phyloP scores from a whole-genome alignment of 176 grass and related monocot genomes.

The Carex pumila region DNA sequence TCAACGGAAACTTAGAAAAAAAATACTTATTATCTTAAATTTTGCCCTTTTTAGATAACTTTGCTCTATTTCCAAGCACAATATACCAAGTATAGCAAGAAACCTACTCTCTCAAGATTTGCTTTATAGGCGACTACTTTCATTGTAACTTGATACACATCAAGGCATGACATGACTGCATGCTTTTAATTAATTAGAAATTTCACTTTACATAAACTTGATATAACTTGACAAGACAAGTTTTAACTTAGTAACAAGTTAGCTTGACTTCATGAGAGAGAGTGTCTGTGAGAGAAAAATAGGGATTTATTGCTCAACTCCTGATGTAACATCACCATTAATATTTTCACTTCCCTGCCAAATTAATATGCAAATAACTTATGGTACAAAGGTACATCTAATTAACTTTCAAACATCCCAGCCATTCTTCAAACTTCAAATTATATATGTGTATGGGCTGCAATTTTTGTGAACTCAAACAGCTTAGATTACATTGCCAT shows the following conservation, averaged over 20 bases:
- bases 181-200: constrained; percentile 2
- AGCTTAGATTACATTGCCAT: background rate
- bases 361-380: no score
- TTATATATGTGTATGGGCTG: no score
- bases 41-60: background rate
- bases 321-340: constrained; percentile 20
- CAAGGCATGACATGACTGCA: constrained; percentile 13
- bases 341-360: background rate
- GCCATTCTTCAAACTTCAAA: background rate
- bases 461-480: background rate
- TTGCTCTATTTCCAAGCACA: constrained; percentile 1
- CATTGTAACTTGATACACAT: constrained; percentile 17
- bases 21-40: background rate
- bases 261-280: background rate
- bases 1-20: constrained; percentile 2
- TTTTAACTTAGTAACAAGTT: constrained; percentile 26
- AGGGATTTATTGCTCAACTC: constrained; percentile 21
- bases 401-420: background rate
- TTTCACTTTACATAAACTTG: background rate
- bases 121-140: constrained; percentile 1
- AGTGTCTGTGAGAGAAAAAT: background rate
- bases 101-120: constrained; percentile 8
- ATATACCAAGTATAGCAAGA: constrained; percentile 14
- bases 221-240: constrained; percentile 22
- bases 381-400: background rate